Conservation (phyloP, 495 filamentous ascomycete genomes). For the Annulohypoxylon bovei region DNA sequence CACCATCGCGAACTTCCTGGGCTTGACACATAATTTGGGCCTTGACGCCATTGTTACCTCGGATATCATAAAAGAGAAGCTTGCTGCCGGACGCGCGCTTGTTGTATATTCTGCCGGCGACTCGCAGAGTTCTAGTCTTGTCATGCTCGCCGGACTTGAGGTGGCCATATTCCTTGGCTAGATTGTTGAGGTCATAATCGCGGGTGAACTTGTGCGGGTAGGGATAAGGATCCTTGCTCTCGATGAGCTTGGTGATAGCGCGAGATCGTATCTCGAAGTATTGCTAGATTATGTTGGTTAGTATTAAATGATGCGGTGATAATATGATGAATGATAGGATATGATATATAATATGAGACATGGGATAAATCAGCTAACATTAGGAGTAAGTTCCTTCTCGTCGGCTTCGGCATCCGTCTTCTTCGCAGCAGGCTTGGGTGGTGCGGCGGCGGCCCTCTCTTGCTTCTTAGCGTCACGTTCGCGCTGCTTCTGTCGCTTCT, state of each 20-base stretch:
- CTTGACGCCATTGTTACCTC: conserved; percentile 70
- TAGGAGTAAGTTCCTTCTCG: conserved; percentile 87
- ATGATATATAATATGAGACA: neutral
- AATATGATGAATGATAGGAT: neutral
- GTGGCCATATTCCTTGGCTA: conserved; percentile 74
- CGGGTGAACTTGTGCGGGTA: conserved; percentile 98
- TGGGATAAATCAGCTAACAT: conserved; percentile 50
- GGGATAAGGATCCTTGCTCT: conserved; percentile 82
- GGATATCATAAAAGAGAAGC: conserved; percentile 93
- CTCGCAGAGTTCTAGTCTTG: conserved; percentile 73
- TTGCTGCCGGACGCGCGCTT: conserved; percentile 84
- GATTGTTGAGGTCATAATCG: conserved; percentile 79
- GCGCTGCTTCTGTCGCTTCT: conserved; percentile 94
- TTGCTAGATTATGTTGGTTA: conserved; percentile 66
- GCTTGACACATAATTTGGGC: conserved; percentile 93
- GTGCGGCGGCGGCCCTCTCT: conserved; percentile 80
- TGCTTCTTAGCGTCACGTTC: conserved; percentile 87
- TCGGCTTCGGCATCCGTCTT: conserved; percentile 79
- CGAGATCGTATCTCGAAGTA: conserved; percentile 96
- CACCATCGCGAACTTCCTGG: conserved; percentile 69
- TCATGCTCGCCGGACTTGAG: conserved; percentile 87
- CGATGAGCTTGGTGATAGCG: conserved; percentile 83
- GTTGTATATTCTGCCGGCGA: conserved; percentile 89
- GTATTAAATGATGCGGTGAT: neutral
- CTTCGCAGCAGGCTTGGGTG: conserved; percentile 69